Conservation (phyloP, 192 early-diverging fungal species). For the Entophlyctis helioformis region DNA sequence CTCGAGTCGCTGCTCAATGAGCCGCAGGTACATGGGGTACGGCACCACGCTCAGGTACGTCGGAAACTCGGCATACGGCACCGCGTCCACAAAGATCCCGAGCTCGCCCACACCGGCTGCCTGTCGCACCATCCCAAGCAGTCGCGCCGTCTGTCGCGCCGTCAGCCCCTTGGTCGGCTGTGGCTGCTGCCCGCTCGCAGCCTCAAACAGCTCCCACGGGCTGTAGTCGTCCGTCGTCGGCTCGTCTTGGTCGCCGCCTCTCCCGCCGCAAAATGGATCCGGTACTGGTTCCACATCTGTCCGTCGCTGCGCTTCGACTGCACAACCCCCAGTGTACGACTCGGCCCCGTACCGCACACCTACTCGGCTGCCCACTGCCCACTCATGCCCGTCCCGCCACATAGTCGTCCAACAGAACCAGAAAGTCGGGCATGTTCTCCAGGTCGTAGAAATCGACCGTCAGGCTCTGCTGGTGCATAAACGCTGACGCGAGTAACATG, state of each 20-base stretch:
- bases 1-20: conserved; percentile 7
- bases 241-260: neutral
- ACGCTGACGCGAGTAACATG: no score
- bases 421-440: no score
- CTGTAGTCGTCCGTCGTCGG: neutral
- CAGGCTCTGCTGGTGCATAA: no score
- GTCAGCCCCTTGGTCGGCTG: neutral
- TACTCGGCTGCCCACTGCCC: conserved; percentile 4
- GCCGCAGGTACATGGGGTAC: conserved; percentile 13
- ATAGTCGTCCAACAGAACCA: conserved; percentile 13
- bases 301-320: neutral
- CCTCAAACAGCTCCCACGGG: neutral
- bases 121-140: conserved; percentile 4
- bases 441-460: no score
- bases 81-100: conserved; percentile 6
- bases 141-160: conserved; percentile 1
- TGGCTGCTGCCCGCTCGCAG: neutral
- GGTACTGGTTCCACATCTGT: conserved; percentile 7
- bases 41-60: conserved; percentile 9
- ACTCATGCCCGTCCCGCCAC: neutral
- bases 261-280: conserved; percentile 5
- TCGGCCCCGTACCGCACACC: conserved; percentile 7
- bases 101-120: neutral
- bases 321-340: conserved; percentile 1
- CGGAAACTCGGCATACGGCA: conserved; percentile 11